phyloP scores from a whole-genome alignment of 2,329 filamentous ascomycete genomes.

The Hirsutella rhossiliensis region DNA sequence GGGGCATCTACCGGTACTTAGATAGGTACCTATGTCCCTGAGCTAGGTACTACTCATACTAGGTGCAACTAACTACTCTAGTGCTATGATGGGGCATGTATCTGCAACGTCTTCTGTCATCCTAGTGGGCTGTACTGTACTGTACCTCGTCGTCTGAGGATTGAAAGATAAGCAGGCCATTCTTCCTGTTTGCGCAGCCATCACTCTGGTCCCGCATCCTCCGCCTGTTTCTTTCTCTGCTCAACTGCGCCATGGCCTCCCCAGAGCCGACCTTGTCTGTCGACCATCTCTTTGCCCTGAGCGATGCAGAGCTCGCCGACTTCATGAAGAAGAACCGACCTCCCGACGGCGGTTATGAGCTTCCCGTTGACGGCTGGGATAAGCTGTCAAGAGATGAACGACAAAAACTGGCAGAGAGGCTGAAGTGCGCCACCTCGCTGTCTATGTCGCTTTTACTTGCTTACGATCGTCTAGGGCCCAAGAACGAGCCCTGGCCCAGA shows the following conservation, averaged over 20 bases:
- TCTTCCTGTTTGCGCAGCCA: too few species aligned
- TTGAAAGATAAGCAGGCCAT: too few species aligned
- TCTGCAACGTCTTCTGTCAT: too few species aligned
- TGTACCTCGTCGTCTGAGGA: too few species aligned
- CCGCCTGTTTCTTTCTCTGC: neutral
- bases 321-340: conserved; percentile 8
- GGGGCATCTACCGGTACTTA: too few species aligned
- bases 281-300: conserved; percentile 4
- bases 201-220: neutral
- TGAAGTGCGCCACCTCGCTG: conserved; percentile 5
- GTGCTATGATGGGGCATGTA: too few species aligned
- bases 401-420: conserved; percentile 6
- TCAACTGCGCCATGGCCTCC: neutral
- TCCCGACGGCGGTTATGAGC: conserved; percentile 5
- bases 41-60: too few species aligned
- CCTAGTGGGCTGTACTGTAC: too few species aligned
- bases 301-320: conserved; percentile 7
- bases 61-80: too few species aligned
- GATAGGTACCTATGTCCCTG: too few species aligned
- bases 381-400: conserved; percentile 7
- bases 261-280: neutral
- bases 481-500: neutral
- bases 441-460: neutral
- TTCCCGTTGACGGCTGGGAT: conserved; percentile 7
- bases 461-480: conserved; percentile 1